Percentiles rank a stretch among this genome's conserved stretches.
These are phyloP conservation scores for Glycyrrhiza uralensis DNA, from an alignment of 306 rosid species.

Conservation along the genomic window DNA sequence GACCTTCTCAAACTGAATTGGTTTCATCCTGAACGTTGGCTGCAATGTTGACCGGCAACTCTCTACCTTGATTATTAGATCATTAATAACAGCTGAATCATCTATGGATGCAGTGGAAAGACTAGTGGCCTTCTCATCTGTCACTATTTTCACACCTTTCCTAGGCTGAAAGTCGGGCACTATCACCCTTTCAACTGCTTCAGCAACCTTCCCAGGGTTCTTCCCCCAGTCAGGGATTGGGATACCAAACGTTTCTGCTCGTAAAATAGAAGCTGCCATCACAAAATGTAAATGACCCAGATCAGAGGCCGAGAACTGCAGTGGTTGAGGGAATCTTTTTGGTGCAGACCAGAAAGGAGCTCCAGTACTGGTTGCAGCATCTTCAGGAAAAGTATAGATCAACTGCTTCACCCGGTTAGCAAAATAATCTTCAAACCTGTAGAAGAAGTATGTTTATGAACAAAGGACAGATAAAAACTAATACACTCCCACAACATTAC, in stretches of 20 bases:
- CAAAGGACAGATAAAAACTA: background rate
- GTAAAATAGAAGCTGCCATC: conserved; percentile 67
- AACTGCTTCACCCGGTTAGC: conserved; percentile 86
- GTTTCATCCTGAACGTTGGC: conserved; percentile 79
- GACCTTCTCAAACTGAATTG: conserved; percentile 93
- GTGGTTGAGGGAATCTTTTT: conserved; percentile 83
- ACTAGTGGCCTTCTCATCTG: conserved; percentile 87
- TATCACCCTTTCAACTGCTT: conserved; percentile 64
- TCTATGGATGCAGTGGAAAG: conserved; percentile 68
- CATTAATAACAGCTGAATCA: conserved; percentile 76
- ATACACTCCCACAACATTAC: conserved; percentile 4
- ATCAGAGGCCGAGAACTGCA: conserved; percentile 75
- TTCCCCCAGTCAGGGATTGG: conserved; percentile 80
- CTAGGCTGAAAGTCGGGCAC: conserved; percentile 85
- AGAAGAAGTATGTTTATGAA: background rate
- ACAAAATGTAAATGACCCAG: conserved; percentile 63
- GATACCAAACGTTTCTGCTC: conserved; percentile 91
- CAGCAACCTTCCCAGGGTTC: conserved; percentile 67
- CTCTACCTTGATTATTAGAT: conserved; percentile 61
- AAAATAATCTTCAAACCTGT: conserved; percentile 96
- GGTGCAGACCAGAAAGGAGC: conserved; percentile 99
- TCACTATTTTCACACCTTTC: conserved; percentile 75
- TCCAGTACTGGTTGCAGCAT: conserved; percentile 89
- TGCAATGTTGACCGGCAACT: conserved; percentile 45
- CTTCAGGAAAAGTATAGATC: conserved; percentile 88